Evolutionary conservation across 2,329 filamentous ascomycete genomes (phyloP).

Genomic region (Xylaria arbuscula): DNA sequence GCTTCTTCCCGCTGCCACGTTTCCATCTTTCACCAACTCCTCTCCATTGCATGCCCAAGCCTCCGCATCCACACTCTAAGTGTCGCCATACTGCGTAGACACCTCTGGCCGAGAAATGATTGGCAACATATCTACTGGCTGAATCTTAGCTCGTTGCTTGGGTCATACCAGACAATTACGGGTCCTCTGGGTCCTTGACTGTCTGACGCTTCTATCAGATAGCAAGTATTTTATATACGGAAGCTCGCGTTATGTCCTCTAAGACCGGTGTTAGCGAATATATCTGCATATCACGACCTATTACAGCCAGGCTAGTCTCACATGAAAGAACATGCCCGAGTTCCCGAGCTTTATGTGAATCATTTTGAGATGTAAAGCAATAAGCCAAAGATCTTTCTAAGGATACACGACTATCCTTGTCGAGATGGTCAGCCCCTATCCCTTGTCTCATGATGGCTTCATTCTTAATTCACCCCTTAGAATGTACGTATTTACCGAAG

Average conservation of each 20-base stretch:
- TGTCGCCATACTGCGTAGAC: conserved; percentile 16
- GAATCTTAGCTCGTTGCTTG: conserved; percentile 4
- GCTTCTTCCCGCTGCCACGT: conserved; percentile 31
- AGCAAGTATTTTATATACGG: not conserved
- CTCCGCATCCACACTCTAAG: conserved; percentile 18
- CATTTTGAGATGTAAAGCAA: conserved; percentile 5
- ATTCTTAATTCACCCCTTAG: conserved; percentile 2
- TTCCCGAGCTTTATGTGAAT: not conserved
- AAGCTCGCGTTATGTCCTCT: not conserved
- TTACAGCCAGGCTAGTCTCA: not conserved
- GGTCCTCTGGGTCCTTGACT: not conserved
- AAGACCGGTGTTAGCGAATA: not conserved
- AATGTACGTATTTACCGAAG: conserved; percentile 4
- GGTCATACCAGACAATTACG: not conserved
- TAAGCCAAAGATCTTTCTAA: not conserved
- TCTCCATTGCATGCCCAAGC: conserved; percentile 22
- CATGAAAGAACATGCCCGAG: not conserved
- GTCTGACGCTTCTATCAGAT: not conserved
- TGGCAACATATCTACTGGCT: not conserved
- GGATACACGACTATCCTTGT: not conserved
- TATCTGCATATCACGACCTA: conserved; percentile 5
- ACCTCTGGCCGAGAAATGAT: conserved; percentile 11
- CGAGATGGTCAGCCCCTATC: not conserved
- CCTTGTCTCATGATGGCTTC: conserved; percentile 13
- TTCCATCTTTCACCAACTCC: conserved; percentile 18